Base-by-base conservation (phyloP, 139 green algal species). In the Chlamydomonas sp. region DNA sequence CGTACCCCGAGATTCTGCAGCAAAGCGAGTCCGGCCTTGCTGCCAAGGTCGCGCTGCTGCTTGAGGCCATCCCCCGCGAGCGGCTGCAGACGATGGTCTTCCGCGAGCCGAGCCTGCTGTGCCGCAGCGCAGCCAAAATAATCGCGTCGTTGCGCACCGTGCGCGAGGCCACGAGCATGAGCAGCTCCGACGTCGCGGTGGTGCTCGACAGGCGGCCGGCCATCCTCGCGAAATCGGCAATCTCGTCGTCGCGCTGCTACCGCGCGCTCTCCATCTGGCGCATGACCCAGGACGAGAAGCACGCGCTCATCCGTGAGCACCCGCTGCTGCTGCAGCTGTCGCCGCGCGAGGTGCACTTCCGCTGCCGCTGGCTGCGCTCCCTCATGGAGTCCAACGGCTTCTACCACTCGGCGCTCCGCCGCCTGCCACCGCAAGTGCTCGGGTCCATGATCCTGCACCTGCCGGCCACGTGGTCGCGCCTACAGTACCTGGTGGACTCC, bases 291-390 rank as follows among this genome's bases (percentile, higher is more conserved):
- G 63, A 70, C 30, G 49, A 65, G 48, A 83, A 83, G 75, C 48
- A 65, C 35, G 50, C 48, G 50, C 54, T 86, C 47, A 3, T 75
- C 4, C 13, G 60, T 2, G 47, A 38, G 22, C 76, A 82, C 37
- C 76, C 76, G 26, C 37, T 75, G 48, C 72, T 86, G 72, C 70
- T 86, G 57, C 60, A 58, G 37, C 74, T 86, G 34, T 79, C 74
- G 1, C 37, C 65, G 36, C 2, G 4, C 2, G 81, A 86, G 74
- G 59, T 86, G 54, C 72, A 86, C 57, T 71, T 73, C 6, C 74
- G 81, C 59, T 86, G 76, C 60, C 69, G 81, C 20, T 86, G 81
- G 81, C 65, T 86, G 47, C 74, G 81, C 26, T 34, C 28, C 29
- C 62, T 83, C 22, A 82, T 86, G 68, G 39, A 79, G 8, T 30